Base-by-base conservation (phyloP, 176 grass and related monocot genomes). In the Chloris gayana region DNA sequence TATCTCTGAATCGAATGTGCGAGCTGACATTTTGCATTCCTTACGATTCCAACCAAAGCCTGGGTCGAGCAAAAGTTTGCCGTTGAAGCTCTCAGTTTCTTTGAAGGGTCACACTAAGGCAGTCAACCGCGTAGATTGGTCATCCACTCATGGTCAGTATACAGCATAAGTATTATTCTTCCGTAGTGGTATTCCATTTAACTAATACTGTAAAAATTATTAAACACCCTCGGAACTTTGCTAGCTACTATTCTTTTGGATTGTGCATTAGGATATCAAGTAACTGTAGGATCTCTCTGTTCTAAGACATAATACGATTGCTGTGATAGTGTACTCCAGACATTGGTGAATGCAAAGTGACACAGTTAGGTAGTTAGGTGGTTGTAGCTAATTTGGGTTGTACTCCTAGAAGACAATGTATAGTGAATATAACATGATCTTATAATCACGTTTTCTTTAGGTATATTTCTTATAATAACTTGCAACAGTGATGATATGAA, bases 51-150 rank as follows among this genome's bases (percentile, higher is more conserved):
- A 86, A 77, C 71, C 65, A 22, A 88, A 74, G 65, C 29, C 34
- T 86, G 74, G 39, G 71, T 66, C 64, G 9, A 87, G 60, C 42
- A 88, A 33, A 45, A 88, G 64, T 76, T 41, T 71, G 31, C 87
- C 91, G 35, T 64, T 45, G 21, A 84, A 78, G 76, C 84, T n/a
- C n/a, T n/a, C 89, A 15, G 77, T 88, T 80, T 87, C 87, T 61
- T 85, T 97, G 75, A 53, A 32, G 15, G 77, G 80, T 65, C 94
- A 97, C 85, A 84, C 34, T 76, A 88, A 80, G 67, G 85, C 91
- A 85, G 85, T 91, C 76, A 97, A 92, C 75, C 86, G 83, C 74
- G 33, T 97, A 57, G 87, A 94, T 45, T 97, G 94, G 94, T 94
- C 94, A 7, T 60, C 71, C 1, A 94, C 69, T 65, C 83, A 97